Evolutionary conservation across 2,329 filamentous ascomycete species (phyloP).

Genomic region (Alternaria alternata): DNA sequence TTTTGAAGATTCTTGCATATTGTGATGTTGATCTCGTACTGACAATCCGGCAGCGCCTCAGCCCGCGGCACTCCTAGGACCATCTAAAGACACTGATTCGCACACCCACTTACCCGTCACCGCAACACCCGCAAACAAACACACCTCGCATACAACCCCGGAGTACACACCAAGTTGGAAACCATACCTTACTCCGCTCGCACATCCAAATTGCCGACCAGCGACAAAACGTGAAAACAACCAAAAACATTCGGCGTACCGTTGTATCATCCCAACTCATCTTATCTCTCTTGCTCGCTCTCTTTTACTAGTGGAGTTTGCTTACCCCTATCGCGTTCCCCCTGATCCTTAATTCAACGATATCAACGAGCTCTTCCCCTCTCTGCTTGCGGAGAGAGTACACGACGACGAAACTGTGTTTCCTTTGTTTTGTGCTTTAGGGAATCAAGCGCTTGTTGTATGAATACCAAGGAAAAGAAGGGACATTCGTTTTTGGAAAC

Average conservation of each 20-base stretch:
- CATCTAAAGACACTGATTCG: slow-evolving; percentile 29
- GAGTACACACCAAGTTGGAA: slow-evolving; percentile 26
- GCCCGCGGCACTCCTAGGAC: slow-evolving; percentile 39
- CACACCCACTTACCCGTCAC: slow-evolving; percentile 21
- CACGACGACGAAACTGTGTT: slow-evolving; percentile 47
- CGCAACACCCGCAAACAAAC: slow-evolving; percentile 27
- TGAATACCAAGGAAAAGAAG: slow-evolving; percentile 13
- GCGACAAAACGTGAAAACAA: slow-evolving; percentile 39
- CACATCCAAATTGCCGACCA: slow-evolving; percentile 35
- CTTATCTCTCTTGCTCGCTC: slow-evolving; percentile 23
- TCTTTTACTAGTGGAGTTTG: slow-evolving; percentile 33
- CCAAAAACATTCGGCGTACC: slow-evolving; percentile 46
- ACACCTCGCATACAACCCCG: slow-evolving; percentile 20
- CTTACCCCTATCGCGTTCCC: slow-evolving; percentile 36
- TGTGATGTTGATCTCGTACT: slow-evolving; percentile 21
- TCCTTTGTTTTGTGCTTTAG: slow-evolving; percentile 37
- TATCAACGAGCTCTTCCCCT: slow-evolving; percentile 18
- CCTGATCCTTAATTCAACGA: slow-evolving; percentile 19
- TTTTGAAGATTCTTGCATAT: not conserved
- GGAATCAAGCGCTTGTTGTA: slow-evolving; percentile 25
- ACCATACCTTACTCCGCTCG: slow-evolving; percentile 15
- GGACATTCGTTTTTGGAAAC: slow-evolving; percentile 31
- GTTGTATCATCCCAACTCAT: slow-evolving; percentile 31
- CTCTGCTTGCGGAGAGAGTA: slow-evolving; percentile 43
- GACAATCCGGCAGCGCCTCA: slow-evolving; percentile 23